A percentile compares a stretch with the other conserved stretches of the same genome.
These are phyloP conservation scores for Penicillium palitans DNA, from an alignment of 2,329 filamentous ascomycete genomes.

Conservation along the genomic window DNA sequence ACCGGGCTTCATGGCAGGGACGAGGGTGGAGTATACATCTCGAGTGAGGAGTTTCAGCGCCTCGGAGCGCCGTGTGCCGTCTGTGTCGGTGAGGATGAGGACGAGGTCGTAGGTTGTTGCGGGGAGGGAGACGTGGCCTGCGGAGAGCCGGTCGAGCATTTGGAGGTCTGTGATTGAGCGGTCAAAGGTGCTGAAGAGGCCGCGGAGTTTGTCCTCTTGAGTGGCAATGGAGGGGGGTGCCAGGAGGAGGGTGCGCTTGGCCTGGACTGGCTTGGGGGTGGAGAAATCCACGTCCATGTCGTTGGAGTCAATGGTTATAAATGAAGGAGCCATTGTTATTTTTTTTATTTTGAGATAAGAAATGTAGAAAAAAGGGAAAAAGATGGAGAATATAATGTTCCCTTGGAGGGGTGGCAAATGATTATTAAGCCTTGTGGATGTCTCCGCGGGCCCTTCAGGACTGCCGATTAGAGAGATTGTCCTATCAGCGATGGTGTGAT, in stretches of 20 bases:
- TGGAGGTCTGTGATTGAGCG: slow-evolving; percentile 81
- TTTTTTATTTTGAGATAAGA: neutral
- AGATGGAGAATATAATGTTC: slow-evolving; percentile 8
- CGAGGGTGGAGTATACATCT: slow-evolving; percentile 67
- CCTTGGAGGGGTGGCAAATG: slow-evolving; percentile 24
- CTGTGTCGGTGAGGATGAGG: slow-evolving; percentile 77
- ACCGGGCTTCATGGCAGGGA: slow-evolving; percentile 68
- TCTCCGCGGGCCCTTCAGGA: neutral
- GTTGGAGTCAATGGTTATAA: slow-evolving; percentile 57
- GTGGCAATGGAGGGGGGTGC: slow-evolving; percentile 87
- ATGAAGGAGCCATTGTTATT: slow-evolving; percentile 28
- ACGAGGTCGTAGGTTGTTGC: slow-evolving; percentile 77
- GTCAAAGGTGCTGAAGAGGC: slow-evolving; percentile 70
- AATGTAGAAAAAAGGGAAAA: neutral
- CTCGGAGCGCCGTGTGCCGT: slow-evolving; percentile 64
- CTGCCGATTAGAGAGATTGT: neutral
- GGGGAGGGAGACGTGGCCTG: slow-evolving; percentile 77
- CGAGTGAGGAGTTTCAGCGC: slow-evolving; percentile 65
- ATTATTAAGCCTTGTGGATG: slow-evolving; percentile 7
- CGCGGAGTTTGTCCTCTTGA: slow-evolving; percentile 74
- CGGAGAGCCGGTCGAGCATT: slow-evolving; percentile 91
- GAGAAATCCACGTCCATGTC: slow-evolving; percentile 52
- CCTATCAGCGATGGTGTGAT: slow-evolving; percentile 4
- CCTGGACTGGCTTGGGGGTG: slow-evolving; percentile 30
- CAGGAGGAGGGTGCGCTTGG: slow-evolving; percentile 71